phyloP scores from a whole-genome alignment of 768 basidiomycete genomes.

The Lentinula edodes region DNA sequence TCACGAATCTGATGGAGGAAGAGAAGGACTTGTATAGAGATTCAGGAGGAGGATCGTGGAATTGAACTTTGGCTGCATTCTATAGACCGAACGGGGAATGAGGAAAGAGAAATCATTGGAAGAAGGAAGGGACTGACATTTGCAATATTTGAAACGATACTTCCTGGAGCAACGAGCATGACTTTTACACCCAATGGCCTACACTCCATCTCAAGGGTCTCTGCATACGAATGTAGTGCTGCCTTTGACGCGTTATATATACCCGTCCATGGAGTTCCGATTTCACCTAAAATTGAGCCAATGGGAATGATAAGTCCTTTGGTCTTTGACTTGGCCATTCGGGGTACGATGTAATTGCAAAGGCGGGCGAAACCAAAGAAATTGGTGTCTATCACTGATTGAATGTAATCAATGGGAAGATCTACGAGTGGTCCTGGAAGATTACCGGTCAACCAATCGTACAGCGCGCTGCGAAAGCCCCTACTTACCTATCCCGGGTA shows the following conservation, averaged over 20 bases:
- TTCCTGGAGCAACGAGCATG: constrained; percentile 22
- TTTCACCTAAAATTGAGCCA: constrained; percentile 23
- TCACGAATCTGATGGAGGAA: not conserved
- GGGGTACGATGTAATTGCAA: constrained; percentile 21
- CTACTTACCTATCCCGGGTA: constrained; percentile 1
- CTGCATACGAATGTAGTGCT: constrained; percentile 22
- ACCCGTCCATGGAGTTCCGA: constrained; percentile 23
- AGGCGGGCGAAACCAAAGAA: constrained; percentile 21
- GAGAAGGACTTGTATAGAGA: constrained; percentile 3
- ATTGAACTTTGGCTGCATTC: not conserved
- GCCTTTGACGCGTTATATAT: constrained; percentile 26
- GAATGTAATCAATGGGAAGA: constrained; percentile 16
- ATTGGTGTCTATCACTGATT: constrained; percentile 21
- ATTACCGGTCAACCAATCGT: not conserved
- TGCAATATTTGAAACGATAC: constrained; percentile 15
- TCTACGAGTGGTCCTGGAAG: constrained; percentile 22
- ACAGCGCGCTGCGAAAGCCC: too few relatives aligned
- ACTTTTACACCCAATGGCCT: constrained; percentile 22
- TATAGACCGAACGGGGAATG: not conserved
- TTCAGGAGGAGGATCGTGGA: not conserved
- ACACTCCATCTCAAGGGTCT: constrained; percentile 25
- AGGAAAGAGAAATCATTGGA: not conserved
- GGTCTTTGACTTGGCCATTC: constrained; percentile 21
- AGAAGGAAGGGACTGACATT: constrained; percentile 5
- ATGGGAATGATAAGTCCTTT: constrained; percentile 24